phyloP scores from a whole-genome alignment of 768 basidiomycete species.

The Lactarius tabidus region DNA sequence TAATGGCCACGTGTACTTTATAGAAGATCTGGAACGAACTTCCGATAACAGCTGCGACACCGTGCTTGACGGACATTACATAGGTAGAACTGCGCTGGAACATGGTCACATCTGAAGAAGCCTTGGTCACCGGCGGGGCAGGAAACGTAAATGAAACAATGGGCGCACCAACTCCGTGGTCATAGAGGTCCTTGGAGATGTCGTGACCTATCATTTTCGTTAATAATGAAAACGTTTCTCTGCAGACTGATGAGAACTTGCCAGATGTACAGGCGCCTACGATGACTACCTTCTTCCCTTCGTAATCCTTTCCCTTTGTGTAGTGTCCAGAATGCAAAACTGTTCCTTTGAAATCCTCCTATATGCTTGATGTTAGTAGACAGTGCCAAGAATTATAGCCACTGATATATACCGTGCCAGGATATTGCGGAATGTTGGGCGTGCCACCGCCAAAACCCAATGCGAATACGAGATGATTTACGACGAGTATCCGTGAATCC shows the following conservation, averaged over 20 bases:
- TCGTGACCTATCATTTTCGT: slow-evolving; percentile 29
- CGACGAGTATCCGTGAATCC: slow-evolving; percentile 17
- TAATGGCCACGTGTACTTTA: not conserved
- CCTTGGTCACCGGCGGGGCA: not conserved
- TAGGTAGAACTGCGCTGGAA: slow-evolving; percentile 38
- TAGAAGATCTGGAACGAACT: not conserved
- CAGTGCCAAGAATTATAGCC: too few species aligned
- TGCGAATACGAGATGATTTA: slow-evolving; percentile 34
- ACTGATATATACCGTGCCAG: slow-evolving; percentile 19
- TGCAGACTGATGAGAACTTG: not conserved
- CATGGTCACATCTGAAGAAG: slow-evolving; percentile 26
- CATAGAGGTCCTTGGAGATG: slow-evolving; percentile 32
- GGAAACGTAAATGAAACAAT: not conserved
- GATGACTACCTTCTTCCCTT: slow-evolving; percentile 41
- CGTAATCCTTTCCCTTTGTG: slow-evolving; percentile 30
- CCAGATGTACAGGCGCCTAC: slow-evolving; percentile 37
- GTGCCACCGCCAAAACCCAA: slow-evolving; percentile 35
- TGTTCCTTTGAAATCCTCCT: slow-evolving; percentile 35
- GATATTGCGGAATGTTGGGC: slow-evolving; percentile 31
- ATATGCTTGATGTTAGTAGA: not conserved
- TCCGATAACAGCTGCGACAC: slow-evolving; percentile 21
- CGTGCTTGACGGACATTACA: slow-evolving; percentile 32
- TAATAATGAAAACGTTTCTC: not conserved
- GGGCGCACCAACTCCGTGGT: slow-evolving; percentile 29
- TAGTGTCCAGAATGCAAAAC: slow-evolving; percentile 34